Conservation (phyloP, 768 basidiomycete species). For the Lactarius quietus region DNA sequence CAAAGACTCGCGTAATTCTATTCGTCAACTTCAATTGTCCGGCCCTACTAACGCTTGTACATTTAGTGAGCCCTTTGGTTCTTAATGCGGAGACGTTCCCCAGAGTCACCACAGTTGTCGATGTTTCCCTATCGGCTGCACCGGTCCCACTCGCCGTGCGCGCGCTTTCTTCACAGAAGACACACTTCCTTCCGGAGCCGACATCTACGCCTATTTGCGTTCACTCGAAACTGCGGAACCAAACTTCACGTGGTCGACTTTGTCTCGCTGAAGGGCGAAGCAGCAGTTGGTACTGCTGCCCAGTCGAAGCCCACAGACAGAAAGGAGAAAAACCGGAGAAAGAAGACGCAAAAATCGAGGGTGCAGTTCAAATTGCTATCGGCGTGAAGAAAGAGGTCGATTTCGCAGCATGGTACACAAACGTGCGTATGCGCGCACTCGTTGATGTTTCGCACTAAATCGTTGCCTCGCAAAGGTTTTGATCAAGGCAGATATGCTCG, state of each 20-base stretch:
- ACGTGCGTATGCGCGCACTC: slow-evolving; percentile 46
- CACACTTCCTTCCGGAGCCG: slow-evolving; percentile 78
- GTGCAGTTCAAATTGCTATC: slow-evolving; percentile 88
- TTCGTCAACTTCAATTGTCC: neutral
- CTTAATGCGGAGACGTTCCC: slow-evolving; percentile 63
- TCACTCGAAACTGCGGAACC: slow-evolving; percentile 62
- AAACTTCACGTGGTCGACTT: slow-evolving; percentile 78
- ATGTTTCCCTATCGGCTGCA: slow-evolving; percentile 71
- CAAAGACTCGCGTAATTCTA: slow-evolving; percentile 73
- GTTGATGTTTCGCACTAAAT: slow-evolving; percentile 11
- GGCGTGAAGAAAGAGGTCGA: slow-evolving; percentile 95
- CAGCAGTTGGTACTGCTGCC: slow-evolving; percentile 33
- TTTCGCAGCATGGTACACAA: slow-evolving; percentile 92
- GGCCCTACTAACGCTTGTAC: neutral
- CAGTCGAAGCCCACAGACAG: slow-evolving; percentile 37
- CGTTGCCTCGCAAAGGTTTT: slow-evolving; percentile 60
- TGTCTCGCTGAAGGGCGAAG: slow-evolving; percentile 49
- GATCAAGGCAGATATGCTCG: slow-evolving; percentile 97
- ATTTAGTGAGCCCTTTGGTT: slow-evolving; percentile 75
- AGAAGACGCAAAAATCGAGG: slow-evolving; percentile 79
- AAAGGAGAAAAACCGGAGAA: slow-evolving; percentile 46
- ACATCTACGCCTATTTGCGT: slow-evolving; percentile 68
- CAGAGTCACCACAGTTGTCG: slow-evolving; percentile 71
- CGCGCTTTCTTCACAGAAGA: slow-evolving; percentile 63
- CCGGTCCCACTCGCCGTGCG: slow-evolving; percentile 70